phyloP scores from a whole-genome alignment of 768 basidiomycete genomes.

The Podaxis pistillaris region DNA sequence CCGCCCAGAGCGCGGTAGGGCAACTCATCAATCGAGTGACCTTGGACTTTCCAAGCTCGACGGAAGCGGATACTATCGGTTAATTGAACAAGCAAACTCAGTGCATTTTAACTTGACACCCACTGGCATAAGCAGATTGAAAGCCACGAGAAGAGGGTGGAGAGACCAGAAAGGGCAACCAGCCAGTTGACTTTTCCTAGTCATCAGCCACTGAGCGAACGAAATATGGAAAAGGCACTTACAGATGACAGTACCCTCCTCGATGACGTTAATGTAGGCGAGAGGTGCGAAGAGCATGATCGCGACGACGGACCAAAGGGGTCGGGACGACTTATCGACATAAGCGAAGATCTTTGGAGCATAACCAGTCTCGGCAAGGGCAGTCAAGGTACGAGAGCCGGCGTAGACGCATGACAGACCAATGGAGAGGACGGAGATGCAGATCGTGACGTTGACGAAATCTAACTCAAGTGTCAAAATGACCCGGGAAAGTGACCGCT shows the following conservation, averaged over 20 bases:
- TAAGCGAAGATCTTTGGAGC: constrained; percentile 43
- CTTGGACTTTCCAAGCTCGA: constrained; percentile 40
- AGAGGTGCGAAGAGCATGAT: constrained; percentile 37
- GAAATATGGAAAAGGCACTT: constrained; percentile 15
- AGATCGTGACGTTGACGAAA: constrained; percentile 43
- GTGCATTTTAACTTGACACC: constrained; percentile 14
- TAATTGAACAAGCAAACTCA: background rate
- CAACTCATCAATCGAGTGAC: constrained; percentile 43
- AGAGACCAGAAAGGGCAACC: constrained; percentile 44
- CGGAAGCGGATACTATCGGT: constrained; percentile 41
- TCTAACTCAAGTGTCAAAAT: constrained; percentile 19
- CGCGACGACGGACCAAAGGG: constrained; percentile 38
- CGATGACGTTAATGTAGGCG: constrained; percentile 37
- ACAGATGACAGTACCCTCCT: constrained; percentile 39
- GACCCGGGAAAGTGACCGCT: background rate
- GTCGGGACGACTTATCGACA: constrained; percentile 47
- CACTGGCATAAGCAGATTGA: constrained; percentile 47
- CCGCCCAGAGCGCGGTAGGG: constrained; percentile 44
- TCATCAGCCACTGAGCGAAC: background rate
- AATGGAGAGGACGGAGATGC: constrained; percentile 45
- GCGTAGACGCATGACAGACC: constrained; percentile 46
- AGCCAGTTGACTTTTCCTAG: constrained; percentile 37
- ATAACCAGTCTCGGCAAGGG: constrained; percentile 46
- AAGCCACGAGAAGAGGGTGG: constrained; percentile 45
- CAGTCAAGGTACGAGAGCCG: constrained; percentile 43